Percentiles rank a stretch among this genome's conserved stretches.
Conservation (phyloP, 108 stramenopile genomes). For the Cyclotella distinguenda region DNA sequence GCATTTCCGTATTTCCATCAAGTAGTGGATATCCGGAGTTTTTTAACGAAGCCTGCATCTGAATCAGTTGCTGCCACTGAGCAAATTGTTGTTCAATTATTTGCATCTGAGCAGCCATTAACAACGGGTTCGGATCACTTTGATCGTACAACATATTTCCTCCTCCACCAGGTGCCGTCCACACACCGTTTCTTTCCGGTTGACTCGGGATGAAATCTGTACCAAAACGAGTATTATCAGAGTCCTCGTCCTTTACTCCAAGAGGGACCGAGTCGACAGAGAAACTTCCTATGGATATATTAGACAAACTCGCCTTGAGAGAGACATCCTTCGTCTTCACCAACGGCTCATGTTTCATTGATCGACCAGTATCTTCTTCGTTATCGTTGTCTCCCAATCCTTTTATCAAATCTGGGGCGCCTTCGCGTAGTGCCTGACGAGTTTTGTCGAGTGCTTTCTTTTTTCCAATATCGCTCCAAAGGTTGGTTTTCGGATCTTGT, state of each 20-base stretch:
- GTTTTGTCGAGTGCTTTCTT: slow-evolving; percentile 90
- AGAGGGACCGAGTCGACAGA: too few relatives aligned
- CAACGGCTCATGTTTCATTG: not conserved
- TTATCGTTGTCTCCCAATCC: slow-evolving; percentile 33
- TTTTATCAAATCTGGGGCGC: slow-evolving; percentile 76
- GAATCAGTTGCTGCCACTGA: slow-evolving; percentile 1
- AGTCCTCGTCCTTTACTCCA: too few relatives aligned
- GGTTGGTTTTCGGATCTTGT: slow-evolving; percentile 72
- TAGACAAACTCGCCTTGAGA: slow-evolving; percentile 9
- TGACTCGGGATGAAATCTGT: too few relatives aligned
- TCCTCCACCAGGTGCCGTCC: too few relatives aligned
- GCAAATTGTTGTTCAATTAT: slow-evolving; percentile 6
- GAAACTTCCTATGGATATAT: slow-evolving; percentile 12
- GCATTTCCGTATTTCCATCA: not conserved
- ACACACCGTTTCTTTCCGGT: too few relatives aligned
- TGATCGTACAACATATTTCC: slow-evolving; percentile 1
- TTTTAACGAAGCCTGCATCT: slow-evolving; percentile 1
- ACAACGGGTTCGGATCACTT: not conserved
- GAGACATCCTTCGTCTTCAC: slow-evolving; percentile 3
- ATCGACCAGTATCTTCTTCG: not conserved
- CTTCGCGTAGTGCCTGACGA: slow-evolving; percentile 82
- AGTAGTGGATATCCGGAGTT: not conserved
- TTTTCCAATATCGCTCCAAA: slow-evolving; percentile 88
- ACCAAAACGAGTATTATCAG: too few relatives aligned
- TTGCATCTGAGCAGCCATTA: slow-evolving; percentile 15